Evolutionary conservation across 305 asterid species (phyloP).

Genomic region (Plantago lanceolata): DNA sequence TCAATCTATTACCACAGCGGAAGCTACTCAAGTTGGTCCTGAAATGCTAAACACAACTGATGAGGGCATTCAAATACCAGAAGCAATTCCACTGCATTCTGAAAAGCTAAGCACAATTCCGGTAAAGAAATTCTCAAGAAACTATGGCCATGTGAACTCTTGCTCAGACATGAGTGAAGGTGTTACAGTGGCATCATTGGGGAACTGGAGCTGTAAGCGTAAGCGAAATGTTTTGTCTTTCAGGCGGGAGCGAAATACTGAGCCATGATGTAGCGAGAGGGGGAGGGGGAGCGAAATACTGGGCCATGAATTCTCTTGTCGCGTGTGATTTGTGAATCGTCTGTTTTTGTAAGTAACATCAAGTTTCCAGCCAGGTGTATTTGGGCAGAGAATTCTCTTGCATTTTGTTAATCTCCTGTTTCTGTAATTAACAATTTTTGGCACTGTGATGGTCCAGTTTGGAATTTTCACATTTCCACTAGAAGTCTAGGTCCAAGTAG

Average conservation of each 20-base stretch:
- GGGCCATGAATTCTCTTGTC: background rate
- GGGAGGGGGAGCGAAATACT: background rate
- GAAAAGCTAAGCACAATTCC: background rate
- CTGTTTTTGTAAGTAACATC: background rate
- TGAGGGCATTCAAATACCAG: background rate
- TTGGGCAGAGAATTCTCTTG: background rate
- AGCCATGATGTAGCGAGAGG: background rate
- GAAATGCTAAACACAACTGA: background rate
- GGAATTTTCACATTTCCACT: too few relatives aligned
- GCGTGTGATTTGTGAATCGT: background rate
- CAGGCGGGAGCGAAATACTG: background rate
- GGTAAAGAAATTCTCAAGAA: slow-evolving; percentile 25
- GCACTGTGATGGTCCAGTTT: background rate
- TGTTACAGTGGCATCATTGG: background rate
- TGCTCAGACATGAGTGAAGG: slow-evolving; percentile 6
- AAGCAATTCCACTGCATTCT: slow-evolving; percentile 6
- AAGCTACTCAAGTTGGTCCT: background rate
- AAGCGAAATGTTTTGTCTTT: slow-evolving; percentile 2
- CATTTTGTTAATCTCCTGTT: background rate
- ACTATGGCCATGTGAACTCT: slow-evolving; percentile 14
- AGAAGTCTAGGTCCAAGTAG: too few relatives aligned
- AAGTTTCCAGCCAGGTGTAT: background rate
- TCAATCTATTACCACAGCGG: background rate
- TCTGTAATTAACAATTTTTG: background rate
- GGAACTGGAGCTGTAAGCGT: slow-evolving; percentile 17